These are phyloP conservation scores for Orbilia javanica DNA, from an alignment of 2,329 filamentous ascomycete genomes.

Conservation along the genomic window DNA sequence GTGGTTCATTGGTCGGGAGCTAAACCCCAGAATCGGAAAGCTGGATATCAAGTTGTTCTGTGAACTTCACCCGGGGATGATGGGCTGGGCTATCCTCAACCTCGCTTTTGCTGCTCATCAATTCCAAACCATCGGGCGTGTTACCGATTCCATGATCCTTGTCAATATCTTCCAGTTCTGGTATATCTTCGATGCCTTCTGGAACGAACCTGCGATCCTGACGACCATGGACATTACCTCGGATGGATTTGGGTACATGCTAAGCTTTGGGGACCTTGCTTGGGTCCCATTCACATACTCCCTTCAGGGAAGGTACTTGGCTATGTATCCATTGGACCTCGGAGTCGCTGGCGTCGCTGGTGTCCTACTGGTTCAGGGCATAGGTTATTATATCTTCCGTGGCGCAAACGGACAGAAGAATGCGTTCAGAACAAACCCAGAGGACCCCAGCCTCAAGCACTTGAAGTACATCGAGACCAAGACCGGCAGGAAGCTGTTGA, in stretches of 20 bases:
- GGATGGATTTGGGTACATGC: slow-evolving; percentile 95
- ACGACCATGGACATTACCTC: slow-evolving; percentile 95
- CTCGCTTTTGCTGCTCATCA: slow-evolving; percentile 87
- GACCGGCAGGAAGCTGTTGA: slow-evolving; percentile 82
- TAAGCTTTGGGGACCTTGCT: slow-evolving; percentile 89
- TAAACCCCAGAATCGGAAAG: slow-evolving; percentile 90
- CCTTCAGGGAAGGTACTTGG: slow-evolving; percentile 84
- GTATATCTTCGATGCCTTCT: slow-evolving; percentile 86
- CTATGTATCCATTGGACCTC: slow-evolving; percentile 83
- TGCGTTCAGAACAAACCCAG: slow-evolving; percentile 86
- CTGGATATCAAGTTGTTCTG: slow-evolving; percentile 91
- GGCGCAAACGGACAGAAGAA: slow-evolving; percentile 96
- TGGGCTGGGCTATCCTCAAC: slow-evolving; percentile 89
- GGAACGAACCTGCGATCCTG: slow-evolving; percentile 87
- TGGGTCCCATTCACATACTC: slow-evolving; percentile 95
- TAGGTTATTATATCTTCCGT: slow-evolving; percentile 93
- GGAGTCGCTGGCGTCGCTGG: slow-evolving; percentile 75
- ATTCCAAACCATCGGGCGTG: slow-evolving; percentile 83
- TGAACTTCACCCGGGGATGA: slow-evolving; percentile 90
- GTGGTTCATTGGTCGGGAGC: slow-evolving; percentile 94
- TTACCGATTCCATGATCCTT: slow-evolving; percentile 87
- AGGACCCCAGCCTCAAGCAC: slow-evolving; percentile 81
- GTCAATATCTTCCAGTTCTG: slow-evolving; percentile 81
- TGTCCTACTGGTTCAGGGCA: slow-evolving; percentile 75
- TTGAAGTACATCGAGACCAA: slow-evolving; percentile 88